phyloP scores from a whole-genome alignment of 202 grass and related monocot species.

The Carex sylvatica region DNA sequence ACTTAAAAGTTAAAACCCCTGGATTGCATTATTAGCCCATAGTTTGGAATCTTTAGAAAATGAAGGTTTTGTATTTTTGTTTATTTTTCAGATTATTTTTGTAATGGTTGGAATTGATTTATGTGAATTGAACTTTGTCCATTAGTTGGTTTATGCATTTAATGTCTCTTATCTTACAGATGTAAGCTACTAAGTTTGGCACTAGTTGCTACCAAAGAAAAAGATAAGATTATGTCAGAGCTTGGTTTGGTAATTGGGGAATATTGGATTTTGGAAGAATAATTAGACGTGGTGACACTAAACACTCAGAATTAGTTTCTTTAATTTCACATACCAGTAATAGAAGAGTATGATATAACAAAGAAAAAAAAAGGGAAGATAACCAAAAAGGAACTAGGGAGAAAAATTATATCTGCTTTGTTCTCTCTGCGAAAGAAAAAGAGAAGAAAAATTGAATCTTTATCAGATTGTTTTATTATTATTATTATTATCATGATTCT shows the following conservation, averaged over 20 bases:
- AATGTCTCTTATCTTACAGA: slow-evolving; percentile 7
- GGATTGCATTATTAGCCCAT: slow-evolving; percentile 12
- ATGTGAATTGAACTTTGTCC: neutral
- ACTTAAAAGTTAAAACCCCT: neutral
- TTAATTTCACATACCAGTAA: neutral
- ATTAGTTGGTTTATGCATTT: neutral
- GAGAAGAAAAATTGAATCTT: neutral
- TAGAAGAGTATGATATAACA: neutral
- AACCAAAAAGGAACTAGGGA: neutral
- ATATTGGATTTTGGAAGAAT: slow-evolving; percentile 2
- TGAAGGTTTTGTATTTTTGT: neutral
- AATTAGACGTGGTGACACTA: neutral
- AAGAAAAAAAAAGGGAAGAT: neutral
- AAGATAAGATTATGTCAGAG: slow-evolving; percentile 6
- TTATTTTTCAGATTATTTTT: neutral
- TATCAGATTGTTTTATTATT: neutral
- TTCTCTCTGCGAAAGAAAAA: neutral
- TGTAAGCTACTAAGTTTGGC: neutral
- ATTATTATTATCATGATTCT: too few species aligned
- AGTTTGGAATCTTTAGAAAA: neutral
- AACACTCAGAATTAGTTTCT: neutral
- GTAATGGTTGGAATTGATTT: neutral
- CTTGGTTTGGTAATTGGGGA: neutral
- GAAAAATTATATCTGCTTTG: neutral
- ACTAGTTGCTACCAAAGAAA: neutral